These are phyloP conservation scores for Ogataea methanolica DNA, from an alignment of 805 yeast genomes.

Conservation along the genomic window DNA sequence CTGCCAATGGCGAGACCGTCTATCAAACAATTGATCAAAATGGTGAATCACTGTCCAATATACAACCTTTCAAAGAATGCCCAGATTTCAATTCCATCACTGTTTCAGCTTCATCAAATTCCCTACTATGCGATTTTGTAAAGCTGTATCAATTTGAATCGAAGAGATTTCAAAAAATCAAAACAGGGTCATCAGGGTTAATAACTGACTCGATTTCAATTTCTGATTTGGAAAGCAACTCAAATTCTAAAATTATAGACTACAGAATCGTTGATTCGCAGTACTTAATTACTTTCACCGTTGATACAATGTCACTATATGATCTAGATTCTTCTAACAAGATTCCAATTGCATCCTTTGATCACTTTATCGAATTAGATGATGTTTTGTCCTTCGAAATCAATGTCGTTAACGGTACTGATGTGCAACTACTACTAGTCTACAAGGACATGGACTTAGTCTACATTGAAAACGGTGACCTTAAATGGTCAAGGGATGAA, in stretches of 20 bases:
- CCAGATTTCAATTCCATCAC: constrained; percentile 6
- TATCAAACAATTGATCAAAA: background rate
- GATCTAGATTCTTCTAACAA: constrained; percentile 15
- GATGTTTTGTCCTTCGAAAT: constrained; percentile 12
- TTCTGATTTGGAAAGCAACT: background rate
- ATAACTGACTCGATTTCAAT: constrained; percentile 1
- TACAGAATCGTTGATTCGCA: constrained; percentile 13
- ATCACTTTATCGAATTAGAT: constrained; percentile 15
- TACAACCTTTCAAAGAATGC: constrained; percentile 5
- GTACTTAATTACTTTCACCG: constrained; percentile 14
- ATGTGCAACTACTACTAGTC: constrained; percentile 10
- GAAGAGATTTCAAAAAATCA: constrained; percentile 5
- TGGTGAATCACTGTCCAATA: background rate
- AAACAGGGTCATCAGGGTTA: constrained; percentile 2
- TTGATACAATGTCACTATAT: constrained; percentile 10
- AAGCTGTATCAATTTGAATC: constrained; percentile 9
- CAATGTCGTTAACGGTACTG: constrained; percentile 3
- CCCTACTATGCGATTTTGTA: constrained; percentile 9
- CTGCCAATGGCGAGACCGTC: background rate
- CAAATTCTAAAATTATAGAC: background rate
- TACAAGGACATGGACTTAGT: constrained; percentile 12
- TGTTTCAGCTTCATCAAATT: constrained; percentile 1
- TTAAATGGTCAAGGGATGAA: constrained; percentile 41
- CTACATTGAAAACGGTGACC: constrained; percentile 19
- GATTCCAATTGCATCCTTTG: background rate